phyloP scores from a whole-genome alignment of 176 grass and related monocot genomes.

The Musa itinerans region DNA sequence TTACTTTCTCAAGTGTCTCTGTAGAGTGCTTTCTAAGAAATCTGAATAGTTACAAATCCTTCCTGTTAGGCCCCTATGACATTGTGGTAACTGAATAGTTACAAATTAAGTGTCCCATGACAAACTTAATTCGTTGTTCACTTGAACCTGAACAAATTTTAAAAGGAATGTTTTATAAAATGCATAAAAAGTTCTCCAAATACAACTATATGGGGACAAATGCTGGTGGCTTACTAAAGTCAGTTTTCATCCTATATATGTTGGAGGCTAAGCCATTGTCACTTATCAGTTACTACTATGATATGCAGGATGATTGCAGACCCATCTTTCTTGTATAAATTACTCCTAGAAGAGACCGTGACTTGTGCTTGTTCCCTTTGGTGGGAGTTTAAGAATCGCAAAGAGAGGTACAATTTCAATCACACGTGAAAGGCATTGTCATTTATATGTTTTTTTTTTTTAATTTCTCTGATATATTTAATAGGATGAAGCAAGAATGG shows the following conservation, averaged over 20 bases:
- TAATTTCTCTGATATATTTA: slow-evolving; percentile 19
- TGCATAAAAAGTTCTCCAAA: background rate
- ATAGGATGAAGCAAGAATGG: slow-evolving; percentile 92
- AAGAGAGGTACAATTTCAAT: slow-evolving; percentile 57
- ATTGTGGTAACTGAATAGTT: no score
- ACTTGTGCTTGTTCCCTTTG: slow-evolving; percentile 54
- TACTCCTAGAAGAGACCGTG: slow-evolving; percentile 65
- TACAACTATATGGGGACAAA: background rate
- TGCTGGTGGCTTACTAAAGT: background rate
- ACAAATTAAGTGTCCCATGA: no score
- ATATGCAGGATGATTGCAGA: slow-evolving; percentile 87
- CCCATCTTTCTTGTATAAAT: slow-evolving; percentile 81
- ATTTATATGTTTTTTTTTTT: slow-evolving; percentile 21
- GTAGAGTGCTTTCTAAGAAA: no score
- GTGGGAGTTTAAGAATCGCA: slow-evolving; percentile 85
- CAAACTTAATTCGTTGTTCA: no score
- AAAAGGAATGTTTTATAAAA: no score
- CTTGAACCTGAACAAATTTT: no score
- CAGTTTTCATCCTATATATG: background rate
- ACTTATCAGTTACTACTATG: slow-evolving; percentile 4
- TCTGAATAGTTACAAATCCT: no score
- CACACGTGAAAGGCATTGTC: slow-evolving; percentile 17
- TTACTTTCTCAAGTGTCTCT: no score
- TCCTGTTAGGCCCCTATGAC: no score
- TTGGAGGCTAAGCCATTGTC: background rate